Evolutionary conservation across 257 asterid species (phyloP).

Genomic region (Solanum chmielewskii): DNA sequence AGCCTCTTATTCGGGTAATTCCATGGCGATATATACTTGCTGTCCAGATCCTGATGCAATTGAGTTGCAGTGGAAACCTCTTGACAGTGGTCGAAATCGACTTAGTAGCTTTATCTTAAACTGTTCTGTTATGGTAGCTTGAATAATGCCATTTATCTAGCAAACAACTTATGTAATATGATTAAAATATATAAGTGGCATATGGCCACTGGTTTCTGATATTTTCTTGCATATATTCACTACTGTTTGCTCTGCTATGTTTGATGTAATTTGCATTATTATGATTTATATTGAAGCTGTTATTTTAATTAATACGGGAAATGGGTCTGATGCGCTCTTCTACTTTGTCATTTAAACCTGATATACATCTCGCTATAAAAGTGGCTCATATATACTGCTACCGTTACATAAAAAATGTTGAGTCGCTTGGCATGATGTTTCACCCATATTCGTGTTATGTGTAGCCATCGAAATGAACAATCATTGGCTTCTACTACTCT

Average conservation of each 20-base stretch:
- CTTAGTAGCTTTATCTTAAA: conserved; percentile 58
- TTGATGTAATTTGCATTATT: not conserved
- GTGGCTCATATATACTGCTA: too few relatives aligned
- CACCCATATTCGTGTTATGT: too few relatives aligned
- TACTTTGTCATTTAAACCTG: too few relatives aligned
- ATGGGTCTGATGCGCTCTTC: too few relatives aligned
- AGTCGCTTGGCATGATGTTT: not conserved
- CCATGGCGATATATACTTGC: conserved; percentile 57
- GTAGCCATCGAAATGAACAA: not conserved
- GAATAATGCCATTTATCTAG: conserved; percentile 1
- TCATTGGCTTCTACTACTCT: not conserved
- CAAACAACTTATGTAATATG: not conserved
- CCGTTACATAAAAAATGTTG: not conserved
- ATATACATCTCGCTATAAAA: too few relatives aligned
- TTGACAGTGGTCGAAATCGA: conserved; percentile 40
- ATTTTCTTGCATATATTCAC: not conserved
- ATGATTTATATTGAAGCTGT: not conserved
- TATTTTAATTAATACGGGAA: not conserved
- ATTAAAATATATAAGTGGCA: not conserved
- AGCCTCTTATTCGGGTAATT: conserved; percentile 11
- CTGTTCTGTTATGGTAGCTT: conserved; percentile 75
- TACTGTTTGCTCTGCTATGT: not conserved
- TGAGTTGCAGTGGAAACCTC: conserved; percentile 40
- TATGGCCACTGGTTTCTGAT: not conserved
- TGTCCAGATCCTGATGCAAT: conserved; percentile 34